These are phyloP conservation scores for Aspergillus viridinutans DNA, from an alignment of 2,329 filamentous ascomycete species.

Conservation along the genomic window DNA sequence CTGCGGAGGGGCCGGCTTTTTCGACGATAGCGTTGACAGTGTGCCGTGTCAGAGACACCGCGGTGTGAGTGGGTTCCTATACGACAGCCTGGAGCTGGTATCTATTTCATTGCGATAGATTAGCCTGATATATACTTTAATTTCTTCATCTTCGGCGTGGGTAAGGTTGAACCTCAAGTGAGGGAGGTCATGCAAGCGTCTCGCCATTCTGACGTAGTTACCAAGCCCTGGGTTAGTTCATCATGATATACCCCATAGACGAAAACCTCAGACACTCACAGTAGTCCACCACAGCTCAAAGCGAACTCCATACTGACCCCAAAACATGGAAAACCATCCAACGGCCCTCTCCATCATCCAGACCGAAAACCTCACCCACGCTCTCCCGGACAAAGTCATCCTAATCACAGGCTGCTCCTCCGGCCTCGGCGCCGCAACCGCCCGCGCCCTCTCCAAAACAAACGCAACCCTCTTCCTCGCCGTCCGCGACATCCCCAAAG, in stretches of 20 bases:
- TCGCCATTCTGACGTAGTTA: not conserved
- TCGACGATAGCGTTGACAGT: not conserved
- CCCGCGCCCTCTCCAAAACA: constrained; percentile 34
- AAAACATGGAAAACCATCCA: not conserved
- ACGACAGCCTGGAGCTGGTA: not conserved
- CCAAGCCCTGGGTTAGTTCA: not conserved
- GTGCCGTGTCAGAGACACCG: not conserved
- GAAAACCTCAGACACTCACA: not conserved
- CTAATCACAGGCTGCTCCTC: constrained; percentile 39
- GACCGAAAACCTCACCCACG: not conserved
- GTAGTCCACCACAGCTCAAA: not conserved
- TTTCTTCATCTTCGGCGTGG: not conserved
- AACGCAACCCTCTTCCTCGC: constrained; percentile 37
- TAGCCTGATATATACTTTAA: not conserved
- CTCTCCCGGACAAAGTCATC: constrained; percentile 17
- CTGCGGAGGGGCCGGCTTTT: not conserved
- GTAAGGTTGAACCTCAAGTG: not conserved
- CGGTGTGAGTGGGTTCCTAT: not conserved
- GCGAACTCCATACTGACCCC: not conserved
- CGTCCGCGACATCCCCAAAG: constrained; percentile 33
- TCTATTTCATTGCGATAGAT: not conserved
- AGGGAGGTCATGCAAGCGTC: not conserved
- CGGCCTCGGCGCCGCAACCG: constrained; percentile 38
- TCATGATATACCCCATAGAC: not conserved
- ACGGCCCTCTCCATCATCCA: not conserved